phyloP scores from a whole-genome alignment of 2,329 filamentous ascomycete genomes.

The Davidsoniella neocaledoniae region DNA sequence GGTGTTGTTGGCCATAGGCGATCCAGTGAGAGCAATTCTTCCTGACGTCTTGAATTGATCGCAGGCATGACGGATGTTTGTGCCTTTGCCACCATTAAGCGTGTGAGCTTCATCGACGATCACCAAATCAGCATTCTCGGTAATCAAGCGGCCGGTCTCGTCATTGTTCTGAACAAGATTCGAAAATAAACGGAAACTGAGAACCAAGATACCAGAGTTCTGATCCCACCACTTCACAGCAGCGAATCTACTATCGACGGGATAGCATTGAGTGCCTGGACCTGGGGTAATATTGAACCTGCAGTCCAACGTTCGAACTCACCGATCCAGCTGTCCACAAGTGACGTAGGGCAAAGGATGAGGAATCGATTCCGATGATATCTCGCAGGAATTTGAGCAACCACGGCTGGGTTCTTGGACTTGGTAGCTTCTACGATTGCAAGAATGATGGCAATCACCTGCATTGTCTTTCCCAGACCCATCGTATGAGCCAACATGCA shows the following conservation, averaged over 20 bases:
- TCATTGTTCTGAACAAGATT: constrained; percentile 18
- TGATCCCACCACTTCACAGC: constrained; percentile 36
- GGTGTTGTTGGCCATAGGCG: constrained; percentile 71
- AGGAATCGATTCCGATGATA: constrained; percentile 48
- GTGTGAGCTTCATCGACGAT: constrained; percentile 74
- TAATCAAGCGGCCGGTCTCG: constrained; percentile 29
- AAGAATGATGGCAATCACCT: constrained; percentile 68
- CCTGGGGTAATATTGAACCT: constrained; percentile 4
- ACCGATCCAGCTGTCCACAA: constrained; percentile 71
- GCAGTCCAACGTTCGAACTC: constrained; percentile 43
- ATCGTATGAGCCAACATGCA: constrained; percentile 79
- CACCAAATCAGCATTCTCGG: constrained; percentile 50
- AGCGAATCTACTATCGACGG: not conserved
- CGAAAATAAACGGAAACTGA: constrained; percentile 55
- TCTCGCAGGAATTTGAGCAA: constrained; percentile 48
- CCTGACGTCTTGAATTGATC: constrained; percentile 45
- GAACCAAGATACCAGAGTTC: constrained; percentile 54
- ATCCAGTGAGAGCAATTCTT: constrained; percentile 73
- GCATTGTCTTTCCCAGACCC: constrained; percentile 87
- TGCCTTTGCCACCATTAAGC: constrained; percentile 46
- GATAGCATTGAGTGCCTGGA: not conserved
- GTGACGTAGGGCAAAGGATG: constrained; percentile 55
- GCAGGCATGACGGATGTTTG: constrained; percentile 36
- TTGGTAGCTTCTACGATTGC: constrained; percentile 50
- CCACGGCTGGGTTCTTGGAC: constrained; percentile 39